Base-by-base conservation (phyloP, 257 asterid species). In the Paulownia fortunei region DNA sequence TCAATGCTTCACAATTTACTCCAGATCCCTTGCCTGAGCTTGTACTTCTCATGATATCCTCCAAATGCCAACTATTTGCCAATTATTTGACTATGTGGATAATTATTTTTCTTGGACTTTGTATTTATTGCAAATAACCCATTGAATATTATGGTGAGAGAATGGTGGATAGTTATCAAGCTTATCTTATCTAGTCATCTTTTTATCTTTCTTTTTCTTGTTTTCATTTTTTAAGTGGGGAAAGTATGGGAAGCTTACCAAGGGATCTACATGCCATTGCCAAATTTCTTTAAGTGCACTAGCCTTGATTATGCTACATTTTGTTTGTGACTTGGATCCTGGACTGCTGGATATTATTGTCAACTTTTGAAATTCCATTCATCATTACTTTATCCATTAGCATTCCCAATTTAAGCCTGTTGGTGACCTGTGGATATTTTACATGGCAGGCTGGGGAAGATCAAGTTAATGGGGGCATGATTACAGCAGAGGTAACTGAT, bases 361-460 rank as follows among this genome's bases (percentile, higher is more conserved):
- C 2, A 3, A 19, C 9, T 8, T 36, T 42, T 30, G 4, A 23
- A 66, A 34, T 16, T 39, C 49, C 56, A 52, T 59, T 21, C n/a
- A 15, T 67, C 8, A 8, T 32, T 55, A 19, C 27, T 64, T 18
- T 21, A 26, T 13, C 41, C 8, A 9, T 34, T 73, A 52, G 34
- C 37, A 39, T 73, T 69, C 49, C 55, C 9, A 52, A 52, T 55
- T 67, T 62, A 76, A 70, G 24, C 61, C 11, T 67, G 46, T 76
- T 61, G 69, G 64, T 73, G 26, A 58, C 54, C 69, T 75, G 58
- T 70, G 77, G 41, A 56, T 71, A 60, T 72, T 74, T 69, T 76
- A n/a, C 75, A 41, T 86, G 54, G 80, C 87, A 90, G 96, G 96
- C 7, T 75, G 82, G 64, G 49, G 90, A 87, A 79, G 90, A 84